Conservation (phyloP, 2,329 filamentous ascomycete genomes). For the Botrytis galanthina region DNA sequence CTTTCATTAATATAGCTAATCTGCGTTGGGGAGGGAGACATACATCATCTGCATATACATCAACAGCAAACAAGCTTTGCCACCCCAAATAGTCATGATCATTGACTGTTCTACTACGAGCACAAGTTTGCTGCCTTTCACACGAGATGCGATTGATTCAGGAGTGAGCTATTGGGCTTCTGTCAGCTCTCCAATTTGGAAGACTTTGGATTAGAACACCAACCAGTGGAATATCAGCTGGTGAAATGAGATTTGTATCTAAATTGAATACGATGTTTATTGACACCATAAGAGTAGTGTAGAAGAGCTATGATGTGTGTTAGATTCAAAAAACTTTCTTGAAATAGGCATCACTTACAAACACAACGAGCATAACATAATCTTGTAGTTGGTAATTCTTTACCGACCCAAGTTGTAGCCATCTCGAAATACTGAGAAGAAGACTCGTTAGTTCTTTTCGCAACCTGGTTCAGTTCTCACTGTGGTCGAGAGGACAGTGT, state of each 20-base stretch:
- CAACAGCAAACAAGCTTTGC: constrained; percentile 56
- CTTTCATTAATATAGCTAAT: not conserved
- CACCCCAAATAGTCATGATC: constrained; percentile 54
- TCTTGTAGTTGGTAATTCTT: constrained; percentile 54
- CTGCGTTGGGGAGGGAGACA: not conserved
- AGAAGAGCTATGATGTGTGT: constrained; percentile 41
- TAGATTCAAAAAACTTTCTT: not conserved
- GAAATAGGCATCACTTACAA: constrained; percentile 41
- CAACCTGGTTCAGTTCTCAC: not conserved
- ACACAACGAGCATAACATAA: constrained; percentile 53
- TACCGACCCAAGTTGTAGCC: constrained; percentile 45
- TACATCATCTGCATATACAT: constrained; percentile 56
- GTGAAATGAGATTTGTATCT: constrained; percentile 59
- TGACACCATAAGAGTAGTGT: constrained; percentile 53
- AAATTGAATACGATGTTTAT: constrained; percentile 56
- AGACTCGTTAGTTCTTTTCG: not conserved
- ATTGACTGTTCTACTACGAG: constrained; percentile 62
- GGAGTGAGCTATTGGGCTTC: constrained; percentile 43
- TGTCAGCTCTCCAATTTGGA: not conserved
- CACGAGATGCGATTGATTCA: constrained; percentile 31
- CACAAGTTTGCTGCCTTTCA: constrained; percentile 58
- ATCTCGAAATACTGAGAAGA: constrained; percentile 41
- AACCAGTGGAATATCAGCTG: constrained; percentile 41
- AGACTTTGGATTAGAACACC: not conserved
- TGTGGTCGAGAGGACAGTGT: not conserved